Evolutionary conservation across 495 filamentous ascomycete species (phyloP), one percentile per base, ranked within the genome.

Genomic region (Neurospora sp.): DNA sequence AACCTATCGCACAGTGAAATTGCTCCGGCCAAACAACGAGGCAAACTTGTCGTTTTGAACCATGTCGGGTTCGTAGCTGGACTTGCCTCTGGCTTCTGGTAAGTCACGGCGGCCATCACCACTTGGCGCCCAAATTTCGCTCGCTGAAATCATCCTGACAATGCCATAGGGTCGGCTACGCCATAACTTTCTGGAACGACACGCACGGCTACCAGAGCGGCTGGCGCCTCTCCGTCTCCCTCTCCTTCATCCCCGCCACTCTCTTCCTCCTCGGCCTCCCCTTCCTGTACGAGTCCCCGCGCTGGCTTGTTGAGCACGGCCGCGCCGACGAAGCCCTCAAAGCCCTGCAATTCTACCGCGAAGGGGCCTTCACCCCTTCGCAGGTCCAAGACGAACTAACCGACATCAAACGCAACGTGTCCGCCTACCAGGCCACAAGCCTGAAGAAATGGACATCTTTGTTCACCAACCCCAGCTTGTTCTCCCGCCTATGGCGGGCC

Each of bases 51-150:
- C 3, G 85, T 88, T 31, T 79, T 88, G 75, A 88, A 88, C 73
- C 87, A 89, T 69, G 82, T 88, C 73, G 87, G 87, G 6, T 83
- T 89, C 69, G 83, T 88, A 41, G 80, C 81, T 12, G 86, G 87
- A 40, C 72, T 89, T 2, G 85, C 85, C 0, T 69, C 72, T 3
- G 87, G 86, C 0, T 87, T 89, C 71, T 89, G 87, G 86, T 88
- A 78, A 68, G 81, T 37, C 39, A 12, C 59, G 5, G n/a, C 59
- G 2, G n/a, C 16, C 44, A 4, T 6, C 35, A 35, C 35, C 35
- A 35, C 35, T 35, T 31, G 31, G 39, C 69, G 37, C 16, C 10
- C 16, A 12, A 37, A 6, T 14, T 12, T 9, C 16, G 11, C 3
- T 27, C 27, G 31, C 31, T n/a, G 10, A 35, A 48, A 14, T 20